Evolutionary conservation across 1,284 basidiomycete genomes (phyloP).

Genomic region (Leccinum colubrinum): DNA sequence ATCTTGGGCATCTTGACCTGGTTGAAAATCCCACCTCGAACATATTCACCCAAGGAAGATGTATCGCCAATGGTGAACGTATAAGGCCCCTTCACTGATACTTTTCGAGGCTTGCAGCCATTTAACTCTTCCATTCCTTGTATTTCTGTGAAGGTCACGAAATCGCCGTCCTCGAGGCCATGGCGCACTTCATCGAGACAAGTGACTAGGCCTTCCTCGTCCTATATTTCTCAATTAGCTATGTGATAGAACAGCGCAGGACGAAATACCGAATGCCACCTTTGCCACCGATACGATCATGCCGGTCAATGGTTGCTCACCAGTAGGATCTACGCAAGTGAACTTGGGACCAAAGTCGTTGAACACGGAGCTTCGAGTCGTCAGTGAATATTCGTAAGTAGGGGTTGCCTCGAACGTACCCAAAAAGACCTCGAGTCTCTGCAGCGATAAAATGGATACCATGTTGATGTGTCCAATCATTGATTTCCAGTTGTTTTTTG

Average conservation of each 20-base stretch:
- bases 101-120: constrained; percentile 86
- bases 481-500: constrained; percentile 89
- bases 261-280: constrained; percentile 38
- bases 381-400: constrained; percentile 17
- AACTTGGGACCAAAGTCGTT: constrained; percentile 97
- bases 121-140: constrained; percentile 95
- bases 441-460: constrained; percentile 92
- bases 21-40: constrained; percentile 91
- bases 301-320: constrained; percentile 90
- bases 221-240: constrained; percentile 41
- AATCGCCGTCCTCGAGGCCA: constrained; percentile 97
- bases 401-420: constrained; percentile 46
- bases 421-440: constrained; percentile 94
- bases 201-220: constrained; percentile 88
- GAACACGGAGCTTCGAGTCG: constrained; percentile 75
- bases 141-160: constrained; percentile 96
- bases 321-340: constrained; percentile 92
- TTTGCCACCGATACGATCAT: constrained; percentile 94
- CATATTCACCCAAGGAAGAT: constrained; percentile 75
- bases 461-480: constrained; percentile 90
- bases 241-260: not conserved
- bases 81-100: constrained; percentile 95
- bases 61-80: constrained; percentile 96
- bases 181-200: constrained; percentile 97
- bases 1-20: constrained; percentile 99